Base-by-base conservation (phyloP, 1,284 basidiomycete species). In the Tilletia setariae region DNA sequence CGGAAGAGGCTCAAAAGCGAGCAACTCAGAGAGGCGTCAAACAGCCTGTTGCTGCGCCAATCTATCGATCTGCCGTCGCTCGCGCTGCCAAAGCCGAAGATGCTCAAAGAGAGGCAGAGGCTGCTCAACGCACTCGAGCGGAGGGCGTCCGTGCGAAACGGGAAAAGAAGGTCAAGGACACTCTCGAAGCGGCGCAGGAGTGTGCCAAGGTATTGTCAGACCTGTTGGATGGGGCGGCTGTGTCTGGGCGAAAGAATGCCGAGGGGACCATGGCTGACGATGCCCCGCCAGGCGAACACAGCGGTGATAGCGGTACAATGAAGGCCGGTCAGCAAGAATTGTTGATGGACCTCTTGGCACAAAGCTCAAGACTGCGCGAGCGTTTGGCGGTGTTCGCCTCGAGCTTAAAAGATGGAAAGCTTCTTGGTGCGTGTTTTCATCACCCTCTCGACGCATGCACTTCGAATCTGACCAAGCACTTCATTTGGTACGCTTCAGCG, bases 61-160 rank as follows among this genome's bases (percentile, higher is more conserved):
- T 81, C 67, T 78, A 79, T 68, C 76, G 76, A 28, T 76, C 74
- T 6, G 74, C 74, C 19, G 71, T 81, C 0, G 78, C 78, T 1
- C 59, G 74, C 16, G 74, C 76, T 15, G 76, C 72, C 19, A 67
- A 74, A 65, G 75, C 76, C 59, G 73, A 76, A 63, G 76, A 77
- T n/a, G 76, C 76, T 32, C 53, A 72, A 8, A 46, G 69, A 13
- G 74, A 73, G 46, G 72, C 73, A 4, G 71, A 72, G 44, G 64
- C 69, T 15, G 72, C 72, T 0, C 56, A 61, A 9, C 56, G 56
- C 19, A 9, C 28, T 13, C 56, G 56, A 30, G 30, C n/a, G 13
- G 56, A 61, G 28, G 28, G 28, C 4, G 25, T 61, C 16, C 56
- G 56, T 15, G 28, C 28, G 2, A 61, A 61, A 30, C 56, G 56